Evolutionary conservation across 164 flowering plant genomes (phyloP), one percentile per base, ranked within the genome.

Genomic region (Akebia trifoliata): DNA sequence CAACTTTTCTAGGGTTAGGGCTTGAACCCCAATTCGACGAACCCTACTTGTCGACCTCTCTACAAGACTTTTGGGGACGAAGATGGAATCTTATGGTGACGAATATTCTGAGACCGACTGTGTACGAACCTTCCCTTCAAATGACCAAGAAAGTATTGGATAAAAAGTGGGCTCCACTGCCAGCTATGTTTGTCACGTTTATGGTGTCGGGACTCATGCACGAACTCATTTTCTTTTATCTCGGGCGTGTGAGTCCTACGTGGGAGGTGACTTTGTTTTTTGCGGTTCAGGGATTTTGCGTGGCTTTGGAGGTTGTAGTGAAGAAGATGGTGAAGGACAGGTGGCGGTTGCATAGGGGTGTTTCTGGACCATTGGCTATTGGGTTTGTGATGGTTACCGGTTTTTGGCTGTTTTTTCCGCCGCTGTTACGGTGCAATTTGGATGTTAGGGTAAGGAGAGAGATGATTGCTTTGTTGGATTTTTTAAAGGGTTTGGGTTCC

Each of bases 61-160:
- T 84, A 6, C 81, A 78, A 47, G 83, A 84, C 39, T 84, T 84
- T 51, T 81, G 90, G 86, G 83, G 90, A 2, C 32, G 49, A 29
- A 56, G 60, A 30, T 56, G 60, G 60, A 56, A 56, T 29, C 37
- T 56, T n/a, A 71, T 74, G 72, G 83, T 72, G 6, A 34, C 76
- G 12, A 49, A 55, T n/a, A 74, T 72, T 12, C 72, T 81, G 2
- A 76, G 70, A 6, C 73, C 78, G 8, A 63, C 77, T 6, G 82
- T 84, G 0, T 82, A 76, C 64, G 46, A 63, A 1, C 87, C 84
- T 1, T 50, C 49, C 6, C 50, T 40, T 0, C 0, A 6, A 0
- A 0, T 47, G 2, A 22, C 57, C 14, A 2, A 51, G 0, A 21
- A 18, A 2, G 1, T 65, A 0, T 1, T 70, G 4, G 77, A 77